Conservation (phyloP, 345 rosid genomes). For the Syzygium grande region DNA sequence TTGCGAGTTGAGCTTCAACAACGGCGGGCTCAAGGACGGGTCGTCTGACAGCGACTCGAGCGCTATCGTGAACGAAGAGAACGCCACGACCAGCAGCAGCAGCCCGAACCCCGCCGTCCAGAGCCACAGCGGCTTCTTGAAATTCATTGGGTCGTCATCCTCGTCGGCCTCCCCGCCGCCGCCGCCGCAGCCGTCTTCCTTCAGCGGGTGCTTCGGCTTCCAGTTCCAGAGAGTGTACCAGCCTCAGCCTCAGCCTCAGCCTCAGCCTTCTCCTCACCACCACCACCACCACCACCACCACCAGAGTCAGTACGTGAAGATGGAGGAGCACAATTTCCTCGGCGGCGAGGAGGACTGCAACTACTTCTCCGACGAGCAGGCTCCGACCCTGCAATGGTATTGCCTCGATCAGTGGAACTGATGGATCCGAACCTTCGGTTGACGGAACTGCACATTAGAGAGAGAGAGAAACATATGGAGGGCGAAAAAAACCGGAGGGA, state of each 20-base stretch:
- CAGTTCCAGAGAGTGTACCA: constrained; percentile 15
- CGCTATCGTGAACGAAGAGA: constrained; percentile 72
- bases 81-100: constrained; percentile 23
- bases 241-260: neutral
- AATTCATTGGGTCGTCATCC: neutral
- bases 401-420: constrained; percentile 52
- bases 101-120: constrained; percentile 33
- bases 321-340: constrained; percentile 78
- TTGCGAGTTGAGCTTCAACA: neutral
- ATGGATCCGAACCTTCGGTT: neutral
- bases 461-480: neutral
- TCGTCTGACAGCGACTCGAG: constrained; percentile 90
- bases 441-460: neutral
- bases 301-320: constrained; percentile 56
- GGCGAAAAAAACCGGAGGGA: neutral
- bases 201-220: constrained; percentile 8
- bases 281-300: neutral
- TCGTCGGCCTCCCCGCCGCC: constrained; percentile 1
- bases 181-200: constrained; percentile 18
- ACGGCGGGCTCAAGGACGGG: constrained; percentile 41
- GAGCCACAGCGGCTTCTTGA: neutral
- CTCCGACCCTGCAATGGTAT: constrained; percentile 82
- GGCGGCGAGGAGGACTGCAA: constrained; percentile 71
- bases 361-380: constrained; percentile 80
- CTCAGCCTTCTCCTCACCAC: too few species aligned